Evolutionary conservation across 306 rosid genomes (phyloP), one percentile per base, ranked within the genome.

Genomic region (Dicorynia guianensis): DNA sequence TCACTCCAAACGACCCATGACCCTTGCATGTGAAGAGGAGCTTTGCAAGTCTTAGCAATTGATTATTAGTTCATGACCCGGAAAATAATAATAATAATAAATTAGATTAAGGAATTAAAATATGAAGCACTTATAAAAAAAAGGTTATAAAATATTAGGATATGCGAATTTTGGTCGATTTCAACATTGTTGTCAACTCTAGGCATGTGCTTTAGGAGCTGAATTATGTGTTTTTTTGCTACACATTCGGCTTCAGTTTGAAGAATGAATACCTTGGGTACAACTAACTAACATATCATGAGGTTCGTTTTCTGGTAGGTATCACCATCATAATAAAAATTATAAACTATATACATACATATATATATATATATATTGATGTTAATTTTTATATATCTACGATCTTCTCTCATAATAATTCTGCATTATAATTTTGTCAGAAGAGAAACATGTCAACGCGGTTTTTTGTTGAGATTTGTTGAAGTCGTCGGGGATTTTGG

Each of bases 141-240:
- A 25, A 25, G 2, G 43, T 53, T 67, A 74, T 74, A 18, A 78
- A 83, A 59, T 75, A 62, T 58, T 63, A 47, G 8, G 18, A 61
- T 56, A 60, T 76, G 69, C 50, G 87, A 82, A 84, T 84, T 81
- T 87, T 79, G 76, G 88, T 81, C 83, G 83, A 81, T 74, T 61
- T 72, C 59, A 77, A 80, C 76, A 72, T 78, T 83, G 65, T 65
- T 38, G 73, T 81, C 81, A 82, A 81, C 80, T 49, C 12, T 42
- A 44, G 74, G 78, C 79, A 81, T 84, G 67, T 78, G 84, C 34
- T 54, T 33, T 12, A 0, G 17, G 36, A 55, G 42, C 46, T 44
- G 66, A 63, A 39, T 14, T 5, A 64, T 75, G 9, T 64, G 79
- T 11, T 38, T 63, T 73, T 49, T 58, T 34, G 57, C 62, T 75